Conservation (phyloP, 2,329 filamentous ascomycete genomes). For the Sphaerulina populicola region DNA sequence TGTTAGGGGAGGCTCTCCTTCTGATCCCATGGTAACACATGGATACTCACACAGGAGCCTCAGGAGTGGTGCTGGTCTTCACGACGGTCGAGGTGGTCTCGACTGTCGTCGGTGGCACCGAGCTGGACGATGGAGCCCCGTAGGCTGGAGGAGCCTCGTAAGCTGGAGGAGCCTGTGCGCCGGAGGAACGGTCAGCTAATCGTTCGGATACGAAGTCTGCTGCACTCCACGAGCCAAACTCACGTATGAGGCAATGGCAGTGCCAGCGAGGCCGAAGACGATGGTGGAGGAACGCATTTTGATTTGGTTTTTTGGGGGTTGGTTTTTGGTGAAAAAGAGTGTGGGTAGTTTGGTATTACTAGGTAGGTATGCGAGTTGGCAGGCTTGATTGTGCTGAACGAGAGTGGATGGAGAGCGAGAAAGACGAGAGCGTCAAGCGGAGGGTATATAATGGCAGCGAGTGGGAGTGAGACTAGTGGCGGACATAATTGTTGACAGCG, state of each 20-base stretch:
- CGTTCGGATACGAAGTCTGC: neutral
- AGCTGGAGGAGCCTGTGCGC: neutral
- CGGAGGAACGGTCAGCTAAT: neutral
- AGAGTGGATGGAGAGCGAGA: conserved; percentile 6
- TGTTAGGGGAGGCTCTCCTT: neutral
- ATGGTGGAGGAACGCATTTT: conserved; percentile 37
- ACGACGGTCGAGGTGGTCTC: neutral
- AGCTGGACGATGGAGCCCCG: conserved; percentile 2
- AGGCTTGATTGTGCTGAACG: conserved; percentile 1
- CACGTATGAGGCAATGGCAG: conserved; percentile 32
- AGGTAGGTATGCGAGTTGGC: conserved; percentile 4
- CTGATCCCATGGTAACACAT: too few relatives aligned
- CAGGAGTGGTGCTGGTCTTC: neutral
- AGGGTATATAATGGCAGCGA: conserved; percentile 4
- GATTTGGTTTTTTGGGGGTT: conserved; percentile 3
- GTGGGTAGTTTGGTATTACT: conserved; percentile 11
- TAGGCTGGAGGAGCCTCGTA: conserved; percentile 1
- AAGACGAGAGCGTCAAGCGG: neutral
- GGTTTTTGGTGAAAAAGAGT: conserved; percentile 7
- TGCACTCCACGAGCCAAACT: neutral
- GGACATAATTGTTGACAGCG: neutral
- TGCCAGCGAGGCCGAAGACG: conserved; percentile 33
- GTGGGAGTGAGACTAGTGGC: neutral
- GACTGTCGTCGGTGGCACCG: neutral
- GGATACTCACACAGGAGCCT: neutral